Base-by-base conservation (phyloP, 164 flowering plant genomes). In the Tetrastigma voinierianum region DNA sequence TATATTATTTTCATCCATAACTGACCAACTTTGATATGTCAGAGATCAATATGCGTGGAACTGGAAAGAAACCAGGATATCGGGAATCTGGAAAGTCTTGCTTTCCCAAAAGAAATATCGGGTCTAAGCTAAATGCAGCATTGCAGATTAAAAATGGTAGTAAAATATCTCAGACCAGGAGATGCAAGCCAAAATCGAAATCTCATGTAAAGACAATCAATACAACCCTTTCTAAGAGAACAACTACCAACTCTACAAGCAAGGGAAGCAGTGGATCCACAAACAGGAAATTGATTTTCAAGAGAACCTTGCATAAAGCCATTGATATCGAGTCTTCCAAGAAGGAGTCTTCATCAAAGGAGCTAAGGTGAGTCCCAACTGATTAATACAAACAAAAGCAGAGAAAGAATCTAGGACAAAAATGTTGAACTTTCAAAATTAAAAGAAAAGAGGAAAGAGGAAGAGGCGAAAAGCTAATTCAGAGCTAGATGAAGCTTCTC, bases 401-500 rank as follows among this genome's bases (percentile, higher is more conserved):
- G 49, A 23, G 72, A 65, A 69, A 67, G 58, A 45, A 64, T 48
- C n/a, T n/a, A n/a, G 24, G 73, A 58, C 59, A 76, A 62, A 45
- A 77, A 78, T 68, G 65, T 17, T 20, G 70, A 67, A 47, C 62
- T 63, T 66, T 70, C 66, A 43, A 80, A 74, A 49, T 57, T 51
- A 11, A 75, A n/a, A 69, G 71, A 84, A 71, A 71, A 80, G 76
- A 65, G 83, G 72, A 59, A 83, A 77, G 69, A 79, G 67, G 67
- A 82, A 76, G 73, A 83, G 75, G 73, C 74, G 69, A 74, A 81
- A 81, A 67, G 67, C 79, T 43, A 76, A 73, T 23, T 76, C 61
- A 64, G 84, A 81, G 71, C 68, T 55, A 21, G 96, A 95, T 78
- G 97, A 95, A 74, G 84, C 93, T 40, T 82, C 86, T 45, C 88